These are phyloP conservation scores for Melanogaster broomeanus DNA, from an alignment of 768 basidiomycete species.

Conservation along the genomic window DNA sequence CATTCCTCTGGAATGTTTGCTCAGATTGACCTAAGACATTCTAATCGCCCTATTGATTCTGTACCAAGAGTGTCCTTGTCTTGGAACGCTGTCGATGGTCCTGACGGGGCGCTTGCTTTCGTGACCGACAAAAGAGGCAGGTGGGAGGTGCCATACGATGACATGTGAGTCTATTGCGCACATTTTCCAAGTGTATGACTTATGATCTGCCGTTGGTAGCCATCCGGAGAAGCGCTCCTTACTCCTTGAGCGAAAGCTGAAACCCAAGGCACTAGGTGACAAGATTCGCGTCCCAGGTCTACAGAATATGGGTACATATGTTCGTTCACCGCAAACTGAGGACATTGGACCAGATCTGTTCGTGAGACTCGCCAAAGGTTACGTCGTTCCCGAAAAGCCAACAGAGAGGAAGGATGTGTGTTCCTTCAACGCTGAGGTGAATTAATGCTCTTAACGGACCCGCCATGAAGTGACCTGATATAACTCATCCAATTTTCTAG, in stretches of 20 bases:
- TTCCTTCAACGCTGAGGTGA: constrained; percentile 58
- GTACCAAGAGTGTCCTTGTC: constrained; percentile 62
- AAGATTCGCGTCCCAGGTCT: constrained; percentile 45
- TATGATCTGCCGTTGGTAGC: constrained; percentile 27
- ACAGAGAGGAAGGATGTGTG: constrained; percentile 49
- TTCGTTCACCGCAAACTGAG: constrained; percentile 12
- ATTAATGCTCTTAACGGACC: constrained; percentile 11
- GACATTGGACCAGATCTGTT: constrained; percentile 43
- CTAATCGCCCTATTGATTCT: constrained; percentile 63
- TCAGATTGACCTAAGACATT: constrained; percentile 72
- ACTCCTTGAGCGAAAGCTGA: constrained; percentile 31
- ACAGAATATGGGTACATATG: constrained; percentile 61
- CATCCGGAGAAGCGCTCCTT: constrained; percentile 33
- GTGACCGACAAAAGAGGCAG: constrained; percentile 51
- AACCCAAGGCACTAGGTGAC: constrained; percentile 64
- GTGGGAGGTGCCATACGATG: constrained; percentile 81
- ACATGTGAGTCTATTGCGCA: constrained; percentile 52
- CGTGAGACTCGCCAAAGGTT: constrained; percentile 60
- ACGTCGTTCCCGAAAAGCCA: constrained; percentile 46
- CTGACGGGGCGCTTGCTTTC: constrained; percentile 63
- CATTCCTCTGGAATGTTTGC: constrained; percentile 78
- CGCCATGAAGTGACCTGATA: not conserved
- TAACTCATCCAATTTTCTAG: constrained; percentile 30
- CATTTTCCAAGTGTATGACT: not conserved
- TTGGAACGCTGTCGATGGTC: constrained; percentile 51